A percentile compares a stretch with the other conserved stretches of the same genome.
These are phyloP conservation scores for Erodium maritimum DNA, from an alignment of 345 rosid genomes.

Conservation along the genomic window DNA sequence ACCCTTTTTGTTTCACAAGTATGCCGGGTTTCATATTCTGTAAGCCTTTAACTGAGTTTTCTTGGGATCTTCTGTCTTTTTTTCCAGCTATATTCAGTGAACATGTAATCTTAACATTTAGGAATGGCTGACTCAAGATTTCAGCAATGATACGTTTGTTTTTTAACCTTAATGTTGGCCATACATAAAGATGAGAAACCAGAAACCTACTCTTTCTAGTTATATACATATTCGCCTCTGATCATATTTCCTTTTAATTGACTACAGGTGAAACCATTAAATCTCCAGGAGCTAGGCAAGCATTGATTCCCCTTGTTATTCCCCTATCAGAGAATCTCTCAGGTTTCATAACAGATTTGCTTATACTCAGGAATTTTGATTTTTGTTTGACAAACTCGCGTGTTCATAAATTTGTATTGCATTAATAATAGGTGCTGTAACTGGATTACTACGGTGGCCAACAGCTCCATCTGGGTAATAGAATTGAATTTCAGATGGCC, in stretches of 20 bases:
- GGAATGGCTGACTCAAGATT: background rate
- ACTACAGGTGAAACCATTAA: constrained; percentile 53
- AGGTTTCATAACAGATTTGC: constrained; percentile 26
- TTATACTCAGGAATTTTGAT: background rate
- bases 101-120: background rate
- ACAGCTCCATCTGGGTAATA: constrained; percentile 83
- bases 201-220: background rate
- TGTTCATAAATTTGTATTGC: background rate
- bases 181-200: no score
- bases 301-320: constrained; percentile 62
- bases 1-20: background rate
- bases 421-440: constrained; percentile 40
- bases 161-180: background rate
- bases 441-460: constrained; percentile 86
- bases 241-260: constrained; percentile 3
- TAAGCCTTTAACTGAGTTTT: no score
- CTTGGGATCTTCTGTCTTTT: no score
- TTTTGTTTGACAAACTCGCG: background rate
- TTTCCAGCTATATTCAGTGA: no score
- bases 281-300: constrained; percentile 67
- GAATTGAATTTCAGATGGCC: background rate
- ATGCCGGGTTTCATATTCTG: background rate
- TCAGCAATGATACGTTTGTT: background rate
- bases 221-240: constrained; percentile 5
- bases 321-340: constrained; percentile 56